Conservation (phyloP, 2,329 filamentous ascomycete genomes). For the Cordyceps cicadae region DNA sequence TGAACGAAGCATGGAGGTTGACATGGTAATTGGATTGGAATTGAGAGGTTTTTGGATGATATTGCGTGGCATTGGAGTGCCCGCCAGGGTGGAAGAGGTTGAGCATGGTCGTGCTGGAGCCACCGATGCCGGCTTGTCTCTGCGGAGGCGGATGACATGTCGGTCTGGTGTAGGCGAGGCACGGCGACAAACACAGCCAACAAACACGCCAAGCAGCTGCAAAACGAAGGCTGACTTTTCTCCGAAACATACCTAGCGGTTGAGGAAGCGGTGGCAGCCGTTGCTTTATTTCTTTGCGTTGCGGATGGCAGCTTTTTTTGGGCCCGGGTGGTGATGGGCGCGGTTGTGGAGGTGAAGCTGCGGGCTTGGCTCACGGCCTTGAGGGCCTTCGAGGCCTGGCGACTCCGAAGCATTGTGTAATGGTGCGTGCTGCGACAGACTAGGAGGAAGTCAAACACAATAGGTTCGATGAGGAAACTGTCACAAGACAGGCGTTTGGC, state of each 20-base stretch:
- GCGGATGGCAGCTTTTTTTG: constrained; percentile 31
- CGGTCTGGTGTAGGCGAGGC: not conserved
- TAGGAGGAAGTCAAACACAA: no score
- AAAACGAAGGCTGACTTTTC: not conserved
- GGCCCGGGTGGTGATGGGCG: constrained; percentile 26
- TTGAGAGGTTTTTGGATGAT: not conserved
- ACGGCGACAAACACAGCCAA: not conserved
- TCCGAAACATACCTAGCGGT: constrained; percentile 43
- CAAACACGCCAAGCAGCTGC: not conserved
- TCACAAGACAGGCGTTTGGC: not conserved
- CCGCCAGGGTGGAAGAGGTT: not conserved
- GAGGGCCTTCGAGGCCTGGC: constrained; percentile 39
- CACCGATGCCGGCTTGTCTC: constrained; percentile 12
- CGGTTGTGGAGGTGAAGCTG: constrained; percentile 32
- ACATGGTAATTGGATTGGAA: not conserved
- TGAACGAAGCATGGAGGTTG: not conserved
- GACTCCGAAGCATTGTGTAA: constrained; percentile 40
- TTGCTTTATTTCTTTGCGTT: constrained; percentile 40
- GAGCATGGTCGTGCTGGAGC: no score
- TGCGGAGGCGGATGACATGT: not conserved
- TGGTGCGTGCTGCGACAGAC: not conserved
- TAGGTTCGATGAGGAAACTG: no score
- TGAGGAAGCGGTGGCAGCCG: constrained; percentile 30
- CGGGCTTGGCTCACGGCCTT: constrained; percentile 34
- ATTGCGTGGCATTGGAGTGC: not conserved